Base-by-base conservation (phyloP, 257 asterid species). In the Solanum arcanum region DNA sequence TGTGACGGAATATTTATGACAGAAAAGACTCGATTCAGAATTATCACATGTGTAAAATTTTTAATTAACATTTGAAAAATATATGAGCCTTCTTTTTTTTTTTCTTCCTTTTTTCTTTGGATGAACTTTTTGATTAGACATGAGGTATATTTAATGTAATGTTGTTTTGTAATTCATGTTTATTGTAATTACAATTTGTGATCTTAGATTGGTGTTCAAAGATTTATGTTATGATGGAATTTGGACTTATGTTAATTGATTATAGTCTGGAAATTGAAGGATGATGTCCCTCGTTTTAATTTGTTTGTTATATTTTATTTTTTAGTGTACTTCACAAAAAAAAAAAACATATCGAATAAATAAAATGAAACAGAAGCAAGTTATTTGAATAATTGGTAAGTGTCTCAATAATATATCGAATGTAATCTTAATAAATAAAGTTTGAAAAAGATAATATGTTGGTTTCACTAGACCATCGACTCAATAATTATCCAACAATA, bases 191-290 rank as follows among this genome's bases (percentile, higher is more conserved):
- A 77, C n/a, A 44, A 77, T 44, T 14, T 13, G 29, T 77, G 39
- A 77, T 44, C 37, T 77, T 77, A 35, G 83, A 14, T 77, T 25
- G 62, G 62, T n/a, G 37, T 44, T 77, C n/a, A 46, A 77, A 77
- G 39, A 25, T 14, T 23, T 14, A 29, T 73, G 47, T 73, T 73
- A 0, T 35, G 78, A 8, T 33, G 46, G 14, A 33, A 72, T 72
- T 4, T 33, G 15, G 25, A 72, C 25, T 33, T 33, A 4, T 7
- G n/a, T 69, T 72, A 72, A 72, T 72, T 72, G 78, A 11, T 72
- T 72, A 33, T 72, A 70, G 8, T 31, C 33, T 3, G 5, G 35
- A 33, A 33, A 33, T 33, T 33, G 35, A 33, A 33, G 35, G 35
- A 33, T n/a, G 5, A 33, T 33, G 5, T 33, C 0, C 11, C 10